phyloP scores from a whole-genome alignment of 805 yeast species.

The Zygotorulaspora chibaensis region DNA sequence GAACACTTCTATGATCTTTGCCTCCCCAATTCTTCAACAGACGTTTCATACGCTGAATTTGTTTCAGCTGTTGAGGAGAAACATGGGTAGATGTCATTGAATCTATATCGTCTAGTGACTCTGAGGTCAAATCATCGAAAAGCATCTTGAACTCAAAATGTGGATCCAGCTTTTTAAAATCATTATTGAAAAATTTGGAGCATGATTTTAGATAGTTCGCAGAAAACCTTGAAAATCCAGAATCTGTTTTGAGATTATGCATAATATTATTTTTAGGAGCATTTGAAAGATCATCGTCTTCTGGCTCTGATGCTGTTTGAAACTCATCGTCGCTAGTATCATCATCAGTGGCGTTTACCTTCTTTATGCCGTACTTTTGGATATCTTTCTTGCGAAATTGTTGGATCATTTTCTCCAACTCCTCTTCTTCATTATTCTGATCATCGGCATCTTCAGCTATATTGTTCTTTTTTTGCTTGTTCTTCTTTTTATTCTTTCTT shows the following conservation, averaged over 20 bases:
- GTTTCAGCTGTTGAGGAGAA: constrained; percentile 63
- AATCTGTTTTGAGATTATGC: constrained; percentile 35
- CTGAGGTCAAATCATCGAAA: constrained; percentile 66
- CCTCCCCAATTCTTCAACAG: constrained; percentile 85
- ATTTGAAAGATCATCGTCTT: constrained; percentile 12
- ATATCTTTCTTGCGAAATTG: constrained; percentile 37
- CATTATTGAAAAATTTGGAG: constrained; percentile 23
- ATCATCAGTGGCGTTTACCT: constrained; percentile 19
- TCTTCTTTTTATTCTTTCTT: constrained; percentile 28
- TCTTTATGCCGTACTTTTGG: constrained; percentile 12
- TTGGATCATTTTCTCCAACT: constrained; percentile 51
- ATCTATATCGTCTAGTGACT: constrained; percentile 70
- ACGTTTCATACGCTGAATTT: constrained; percentile 48
- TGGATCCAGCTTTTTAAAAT: constrained; percentile 55
- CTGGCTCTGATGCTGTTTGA: constrained; percentile 40
- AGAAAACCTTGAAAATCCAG: constrained; percentile 25
- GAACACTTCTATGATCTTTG: constrained; percentile 63
- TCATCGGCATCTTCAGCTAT: constrained; percentile 14
- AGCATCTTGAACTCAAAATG: constrained; percentile 67
- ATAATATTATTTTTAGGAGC: constrained; percentile 25
- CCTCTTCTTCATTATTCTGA: constrained; percentile 47
- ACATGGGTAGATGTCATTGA: constrained; percentile 65
- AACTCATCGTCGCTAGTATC: constrained; percentile 35
- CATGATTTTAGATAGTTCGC: constrained; percentile 11
- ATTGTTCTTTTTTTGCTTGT: constrained; percentile 10